Base-by-base conservation (phyloP, 805 yeast species). In the Candida endomychidarum region DNA sequence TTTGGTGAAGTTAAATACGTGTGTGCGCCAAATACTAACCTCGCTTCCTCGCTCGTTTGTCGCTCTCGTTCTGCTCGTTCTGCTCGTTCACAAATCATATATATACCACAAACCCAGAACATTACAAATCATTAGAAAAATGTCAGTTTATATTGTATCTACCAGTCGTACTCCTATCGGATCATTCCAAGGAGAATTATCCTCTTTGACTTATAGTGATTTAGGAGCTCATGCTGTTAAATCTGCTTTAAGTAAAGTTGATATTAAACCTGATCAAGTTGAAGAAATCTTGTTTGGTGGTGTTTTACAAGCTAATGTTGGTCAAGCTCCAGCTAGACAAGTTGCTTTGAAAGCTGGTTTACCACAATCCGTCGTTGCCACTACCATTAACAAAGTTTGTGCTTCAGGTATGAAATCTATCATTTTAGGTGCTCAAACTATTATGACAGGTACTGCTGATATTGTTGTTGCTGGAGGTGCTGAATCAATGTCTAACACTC, bases 241-340 rank as follows among this genome's bases (percentile, higher is more conserved):
- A 49, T 83, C 91, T 43, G 96, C 96, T 9, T 67, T 90, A 47
- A 88, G 70, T 41, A 83, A 85, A 56, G 90, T 86, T 31, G 78
- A 81, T 61, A 75, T 90, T 65, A 74, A 83, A 52, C 80, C 95
- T 34, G 74, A 75, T 30, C 81, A 76, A 49, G 93, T 86, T 41
- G 96, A 90, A 49, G 98, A 91, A 66, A 81, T 91, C 59, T 76
- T 85, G 57, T 89, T 89, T 61, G 99, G 99, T 57, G 86, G 88
- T 57, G 99, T 89, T 36, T 67, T 88, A 57, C 86, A 86, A 57
- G 98, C 97, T 48, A 87, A 87, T 56, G 82, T 86, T 45, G 98
- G 99, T 47, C 99, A 91, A 70, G 89, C 91, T 43, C 98, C 99
- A 31, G 99, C 99, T 24, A 83, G 98, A 69, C 99, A 91, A 70